phyloP scores from a whole-genome alignment of 345 rosid genomes.

The Rubroshorea leprosula region DNA sequence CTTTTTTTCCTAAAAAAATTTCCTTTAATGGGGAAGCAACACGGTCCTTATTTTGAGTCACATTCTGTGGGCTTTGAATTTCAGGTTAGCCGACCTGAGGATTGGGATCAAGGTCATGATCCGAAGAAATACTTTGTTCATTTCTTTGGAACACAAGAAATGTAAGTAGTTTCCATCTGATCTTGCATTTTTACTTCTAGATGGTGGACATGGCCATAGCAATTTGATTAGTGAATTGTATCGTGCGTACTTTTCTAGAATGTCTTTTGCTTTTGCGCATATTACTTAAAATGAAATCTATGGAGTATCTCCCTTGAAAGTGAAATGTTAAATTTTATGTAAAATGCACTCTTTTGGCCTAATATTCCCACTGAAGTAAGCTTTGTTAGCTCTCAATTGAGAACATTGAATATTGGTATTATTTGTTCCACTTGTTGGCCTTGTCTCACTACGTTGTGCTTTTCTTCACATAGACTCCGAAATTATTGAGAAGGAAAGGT shows the following conservation, averaged over 20 bases:
- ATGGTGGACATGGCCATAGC: not conserved
- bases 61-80: slow-evolving; percentile 28
- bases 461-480: not conserved
- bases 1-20: not conserved
- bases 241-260: not conserved
- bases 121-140: slow-evolving; percentile 78
- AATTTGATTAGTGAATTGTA: not conserved
- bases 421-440: not conserved
- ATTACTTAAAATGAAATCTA: not conserved
- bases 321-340: not conserved
- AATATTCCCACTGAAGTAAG: not conserved
- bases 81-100: slow-evolving; percentile 86
- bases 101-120: slow-evolving; percentile 64
- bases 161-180: slow-evolving; percentile 42
- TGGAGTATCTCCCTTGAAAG: not conserved
- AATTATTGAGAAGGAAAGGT: not conserved
- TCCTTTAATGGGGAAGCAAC: not conserved
- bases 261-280: not conserved
- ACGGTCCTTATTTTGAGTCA: slow-evolving; percentile 7
- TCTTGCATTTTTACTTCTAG: not conserved
- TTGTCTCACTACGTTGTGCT: not conserved
- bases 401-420: not conserved
- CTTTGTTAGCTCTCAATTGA: not conserved
- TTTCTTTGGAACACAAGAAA: slow-evolving; percentile 86
- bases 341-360: not conserved